Percentiles rank a stretch among this genome's conserved stretches.
These are phyloP conservation scores for Sugiyamaella neomexicana DNA, from an alignment of 1,139 yeast species.

Conservation along the genomic window DNA sequence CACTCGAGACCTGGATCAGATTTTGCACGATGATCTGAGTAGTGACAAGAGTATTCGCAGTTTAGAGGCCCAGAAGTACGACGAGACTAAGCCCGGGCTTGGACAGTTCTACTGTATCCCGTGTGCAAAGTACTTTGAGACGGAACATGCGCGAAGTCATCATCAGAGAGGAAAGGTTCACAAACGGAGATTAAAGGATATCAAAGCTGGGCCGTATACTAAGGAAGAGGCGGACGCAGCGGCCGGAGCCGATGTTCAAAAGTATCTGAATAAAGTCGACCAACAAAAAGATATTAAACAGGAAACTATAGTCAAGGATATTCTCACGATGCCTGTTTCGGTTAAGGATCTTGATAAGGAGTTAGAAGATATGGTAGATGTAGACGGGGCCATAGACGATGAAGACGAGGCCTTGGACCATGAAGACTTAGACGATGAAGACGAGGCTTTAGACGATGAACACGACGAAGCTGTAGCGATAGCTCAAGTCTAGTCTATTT, in stretches of 20 bases:
- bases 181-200: constrained; percentile 77
- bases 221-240: constrained; percentile 90
- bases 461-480: not conserved
- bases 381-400: not conserved
- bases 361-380: constrained; percentile 9
- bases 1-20: constrained; percentile 72
- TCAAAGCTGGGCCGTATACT: constrained; percentile 79
- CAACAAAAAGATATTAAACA: constrained; percentile 21
- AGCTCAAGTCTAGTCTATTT: constrained; percentile 1
- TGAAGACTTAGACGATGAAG: constrained; percentile 4
- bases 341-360: constrained; percentile 8
- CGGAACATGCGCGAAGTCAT: constrained; percentile 66
- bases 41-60: constrained; percentile 59
- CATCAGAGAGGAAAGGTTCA: constrained; percentile 79
- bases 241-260: constrained; percentile 69
- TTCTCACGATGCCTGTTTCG: constrained; percentile 17
- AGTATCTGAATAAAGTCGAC: constrained; percentile 50
- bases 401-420: constrained; percentile 3
- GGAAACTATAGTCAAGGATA: constrained; percentile 21
- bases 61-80: constrained; percentile 77
- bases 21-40: constrained; percentile 67
- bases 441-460: not conserved
- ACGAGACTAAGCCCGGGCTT: constrained; percentile 87
- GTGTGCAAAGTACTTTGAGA: constrained; percentile 90
- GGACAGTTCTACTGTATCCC: constrained; percentile 94